A percentile compares a stretch with the other conserved stretches of the same genome.
phyloP scores from a whole-genome alignment of 495 filamentous ascomycete species.

The Aspergillus cavernicola region DNA sequence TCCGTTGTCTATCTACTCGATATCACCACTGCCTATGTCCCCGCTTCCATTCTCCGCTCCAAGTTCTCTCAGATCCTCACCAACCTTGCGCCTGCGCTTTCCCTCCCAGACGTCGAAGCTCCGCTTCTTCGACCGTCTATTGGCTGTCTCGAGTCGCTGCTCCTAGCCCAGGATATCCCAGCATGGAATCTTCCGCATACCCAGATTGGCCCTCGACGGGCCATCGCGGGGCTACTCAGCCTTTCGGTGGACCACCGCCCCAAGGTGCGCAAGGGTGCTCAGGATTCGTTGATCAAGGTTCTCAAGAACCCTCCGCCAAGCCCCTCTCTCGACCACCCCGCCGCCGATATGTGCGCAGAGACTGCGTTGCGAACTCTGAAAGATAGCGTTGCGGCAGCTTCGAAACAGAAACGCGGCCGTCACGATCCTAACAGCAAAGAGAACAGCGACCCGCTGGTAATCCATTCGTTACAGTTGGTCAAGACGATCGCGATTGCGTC shows the following conservation, averaged over 20 bases:
- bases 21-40: constrained; percentile 75
- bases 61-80: constrained; percentile 93
- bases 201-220: constrained; percentile 82
- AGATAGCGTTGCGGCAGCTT: constrained; percentile 59
- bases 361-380: constrained; percentile 72
- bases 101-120: constrained; percentile 78
- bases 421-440: constrained; percentile 41
- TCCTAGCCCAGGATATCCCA: constrained; percentile 80
- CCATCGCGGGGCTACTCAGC: constrained; percentile 78
- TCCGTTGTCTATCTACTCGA: constrained; percentile 97
- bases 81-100: constrained; percentile 77
- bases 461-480: constrained; percentile 86
- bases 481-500: constrained; percentile 82
- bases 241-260: constrained; percentile 84
- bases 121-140: constrained; percentile 85
- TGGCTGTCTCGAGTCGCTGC: constrained; percentile 82
- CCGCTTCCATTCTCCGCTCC: constrained; percentile 77
- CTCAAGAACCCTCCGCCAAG: constrained; percentile 80
- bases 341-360: constrained; percentile 92
- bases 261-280: constrained; percentile 91
- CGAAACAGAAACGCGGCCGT: constrained; percentile 59
- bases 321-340: constrained; percentile 88
- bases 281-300: constrained; percentile 81
- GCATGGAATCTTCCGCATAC: constrained; percentile 83
- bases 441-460: constrained; percentile 74